Evolutionary conservation across 2,329 filamentous ascomycete genomes (phyloP).

Genomic region (Beauveria rudraprayagi): DNA sequence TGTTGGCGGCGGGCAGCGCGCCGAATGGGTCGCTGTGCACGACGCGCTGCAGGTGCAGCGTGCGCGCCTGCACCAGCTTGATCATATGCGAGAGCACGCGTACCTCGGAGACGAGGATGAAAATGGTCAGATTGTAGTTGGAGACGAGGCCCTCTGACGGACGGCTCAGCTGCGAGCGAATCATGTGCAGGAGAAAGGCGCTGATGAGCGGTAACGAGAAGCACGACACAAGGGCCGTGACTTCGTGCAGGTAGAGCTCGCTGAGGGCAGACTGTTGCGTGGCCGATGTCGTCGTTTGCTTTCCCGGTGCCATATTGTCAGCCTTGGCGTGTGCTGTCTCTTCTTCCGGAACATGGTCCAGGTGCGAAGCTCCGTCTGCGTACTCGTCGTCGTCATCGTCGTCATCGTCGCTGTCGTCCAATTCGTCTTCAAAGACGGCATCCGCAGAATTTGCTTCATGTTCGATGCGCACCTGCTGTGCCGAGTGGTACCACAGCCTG

Average conservation of each 20-base stretch:
- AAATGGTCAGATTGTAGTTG: conserved; percentile 88
- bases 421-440: conserved; percentile 31
- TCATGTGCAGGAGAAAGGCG: conserved; percentile 75
- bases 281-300: conserved; percentile 14
- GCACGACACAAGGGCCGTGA: conserved; percentile 66
- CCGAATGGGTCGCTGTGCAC: conserved; percentile 47
- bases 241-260: conserved; percentile 68
- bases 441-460: conserved; percentile 40
- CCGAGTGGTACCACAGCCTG: conserved; percentile 67
- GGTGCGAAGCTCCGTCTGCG: conserved; percentile 17
- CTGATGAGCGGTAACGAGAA: conserved; percentile 71
- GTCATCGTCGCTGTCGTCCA: conserved; percentile 18
- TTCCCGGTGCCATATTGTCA: conserved; percentile 14
- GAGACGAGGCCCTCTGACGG: conserved; percentile 83
- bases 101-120: conserved; percentile 78
- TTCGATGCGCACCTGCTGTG: conserved; percentile 52
- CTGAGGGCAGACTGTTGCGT: conserved; percentile 36
- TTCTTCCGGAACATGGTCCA: conserved; percentile 40
- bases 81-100: conserved; percentile 75
- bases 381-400: conserved; percentile 14
- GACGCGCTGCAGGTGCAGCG: conserved; percentile 70
- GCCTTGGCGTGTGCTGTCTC: conserved; percentile 17
- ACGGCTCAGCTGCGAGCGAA: conserved; percentile 71
- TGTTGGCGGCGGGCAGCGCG: conserved; percentile 20
- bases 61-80: conserved; percentile 69